Conservation (phyloP, 768 basidiomycete genomes). For the Mycena rosella region DNA sequence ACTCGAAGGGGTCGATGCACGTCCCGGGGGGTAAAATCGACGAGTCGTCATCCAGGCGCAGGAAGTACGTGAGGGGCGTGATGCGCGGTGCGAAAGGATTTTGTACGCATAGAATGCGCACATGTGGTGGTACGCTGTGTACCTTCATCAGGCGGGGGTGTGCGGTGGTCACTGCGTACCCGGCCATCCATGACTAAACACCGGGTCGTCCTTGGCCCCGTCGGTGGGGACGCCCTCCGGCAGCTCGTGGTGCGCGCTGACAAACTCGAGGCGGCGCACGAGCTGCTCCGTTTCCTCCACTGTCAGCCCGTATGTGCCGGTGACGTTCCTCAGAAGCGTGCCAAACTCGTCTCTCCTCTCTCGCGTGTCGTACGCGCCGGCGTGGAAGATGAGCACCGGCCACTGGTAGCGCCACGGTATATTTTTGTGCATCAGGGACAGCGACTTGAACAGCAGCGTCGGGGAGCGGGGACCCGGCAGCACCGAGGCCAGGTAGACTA, state of each 20-base stretch:
- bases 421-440: constrained; percentile 5
- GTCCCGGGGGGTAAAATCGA: constrained; percentile 15
- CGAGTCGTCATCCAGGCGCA: constrained; percentile 39
- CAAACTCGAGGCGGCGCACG: constrained; percentile 13
- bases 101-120: constrained; percentile 38
- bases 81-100: constrained; percentile 38
- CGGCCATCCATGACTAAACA: constrained; percentile 20
- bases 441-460: background rate
- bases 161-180: constrained; percentile 7
- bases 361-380: constrained; percentile 4
- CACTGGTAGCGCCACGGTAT: constrained; percentile 18
- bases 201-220: background rate
- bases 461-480: background rate
- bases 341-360: background rate
- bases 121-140: constrained; percentile 38
- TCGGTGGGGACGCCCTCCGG: constrained; percentile 14
- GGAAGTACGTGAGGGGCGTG: constrained; percentile 34
- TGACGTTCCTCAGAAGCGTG: background rate
- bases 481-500: constrained; percentile 6
- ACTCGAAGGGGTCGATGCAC: constrained; percentile 39
- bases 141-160: no score
- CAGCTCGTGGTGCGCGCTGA: constrained; percentile 1
- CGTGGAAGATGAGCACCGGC: constrained; percentile 17
- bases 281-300: background rate
- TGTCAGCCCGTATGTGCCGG: background rate